Conservation (phyloP, 75 land plant species). For the Larix kaempferi region DNA sequence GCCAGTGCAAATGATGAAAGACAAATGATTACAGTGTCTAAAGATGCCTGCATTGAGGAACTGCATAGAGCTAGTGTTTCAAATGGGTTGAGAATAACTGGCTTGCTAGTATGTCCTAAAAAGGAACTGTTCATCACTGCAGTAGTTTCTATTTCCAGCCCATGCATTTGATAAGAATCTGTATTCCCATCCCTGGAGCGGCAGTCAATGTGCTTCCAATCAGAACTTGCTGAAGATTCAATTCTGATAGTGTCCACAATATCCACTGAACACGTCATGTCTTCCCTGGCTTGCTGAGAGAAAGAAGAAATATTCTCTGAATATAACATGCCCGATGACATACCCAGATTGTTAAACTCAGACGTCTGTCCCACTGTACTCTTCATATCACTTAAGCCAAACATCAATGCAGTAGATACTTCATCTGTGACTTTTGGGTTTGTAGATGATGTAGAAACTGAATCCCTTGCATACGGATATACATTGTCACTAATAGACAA, state of each 20-base stretch:
- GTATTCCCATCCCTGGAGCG: background rate
- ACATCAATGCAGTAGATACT: too few species aligned
- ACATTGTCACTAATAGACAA: background rate
- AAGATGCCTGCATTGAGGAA: background rate
- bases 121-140: background rate
- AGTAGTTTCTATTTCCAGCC: background rate
- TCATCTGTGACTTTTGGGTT: background rate
- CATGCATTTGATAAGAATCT: background rate
- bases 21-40: background rate
- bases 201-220: background rate
- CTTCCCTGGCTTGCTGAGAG: background rate
- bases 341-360: background rate
- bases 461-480: background rate
- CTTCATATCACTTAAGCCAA: background rate
- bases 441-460: background rate
- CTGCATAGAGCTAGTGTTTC: background rate
- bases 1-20: background rate
- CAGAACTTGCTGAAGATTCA: background rate
- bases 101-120: conserved; percentile 1
- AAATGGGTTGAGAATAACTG: background rate
- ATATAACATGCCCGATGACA: conserved; percentile 6
- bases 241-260: background rate
- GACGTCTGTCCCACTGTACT: background rate
- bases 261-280: background rate
- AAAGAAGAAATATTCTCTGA: background rate